Evolutionary conservation across 2,329 filamentous ascomycete species (phyloP).

Genomic region (Zasmidium citrigriseum): DNA sequence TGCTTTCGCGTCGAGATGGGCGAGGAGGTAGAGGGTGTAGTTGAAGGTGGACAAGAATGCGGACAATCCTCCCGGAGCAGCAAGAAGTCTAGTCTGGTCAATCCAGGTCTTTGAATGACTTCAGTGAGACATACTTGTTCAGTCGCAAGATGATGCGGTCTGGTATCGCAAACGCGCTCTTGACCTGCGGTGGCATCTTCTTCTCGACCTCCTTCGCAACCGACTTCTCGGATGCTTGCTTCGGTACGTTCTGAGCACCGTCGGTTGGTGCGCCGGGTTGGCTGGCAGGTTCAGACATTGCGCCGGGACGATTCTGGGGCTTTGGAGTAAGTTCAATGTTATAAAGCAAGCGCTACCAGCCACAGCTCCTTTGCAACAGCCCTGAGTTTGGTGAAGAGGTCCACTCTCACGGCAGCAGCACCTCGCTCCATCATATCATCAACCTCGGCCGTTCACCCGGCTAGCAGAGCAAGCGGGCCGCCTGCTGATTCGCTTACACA

Average conservation of each 20-base stretch:
- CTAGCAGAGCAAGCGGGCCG: too few species aligned
- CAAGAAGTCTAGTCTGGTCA: conserved; percentile 39
- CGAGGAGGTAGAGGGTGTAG: conserved; percentile 48
- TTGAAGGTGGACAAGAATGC: conserved; percentile 50
- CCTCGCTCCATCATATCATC: not conserved
- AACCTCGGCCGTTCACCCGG: not conserved
- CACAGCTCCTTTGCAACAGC: not conserved
- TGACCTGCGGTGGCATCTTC: conserved; percentile 28
- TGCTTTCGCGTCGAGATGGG: conserved; percentile 44
- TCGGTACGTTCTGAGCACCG: conserved; percentile 34
- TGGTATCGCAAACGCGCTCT: conserved; percentile 34
- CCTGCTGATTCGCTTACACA: not conserved
- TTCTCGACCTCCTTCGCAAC: conserved; percentile 32
- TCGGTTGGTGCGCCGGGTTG: conserved; percentile 40
- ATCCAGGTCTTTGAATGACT: not conserved
- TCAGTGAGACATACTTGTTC: conserved; percentile 42
- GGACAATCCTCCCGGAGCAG: conserved; percentile 46
- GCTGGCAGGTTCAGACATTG: conserved; percentile 40
- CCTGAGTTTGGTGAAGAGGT: too few species aligned
- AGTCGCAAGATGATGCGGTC: conserved; percentile 44
- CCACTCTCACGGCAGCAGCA: not conserved
- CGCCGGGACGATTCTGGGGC: not conserved
- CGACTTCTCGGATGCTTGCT: conserved; percentile 31
- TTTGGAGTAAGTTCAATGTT: not conserved
- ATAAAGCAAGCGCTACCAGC: not conserved